A percentile compares a stretch with the other conserved stretches of the same genome.
Evolutionary conservation across 2,329 filamentous ascomycete genomes (phyloP).

Genomic region (Blastomyces silverae): DNA sequence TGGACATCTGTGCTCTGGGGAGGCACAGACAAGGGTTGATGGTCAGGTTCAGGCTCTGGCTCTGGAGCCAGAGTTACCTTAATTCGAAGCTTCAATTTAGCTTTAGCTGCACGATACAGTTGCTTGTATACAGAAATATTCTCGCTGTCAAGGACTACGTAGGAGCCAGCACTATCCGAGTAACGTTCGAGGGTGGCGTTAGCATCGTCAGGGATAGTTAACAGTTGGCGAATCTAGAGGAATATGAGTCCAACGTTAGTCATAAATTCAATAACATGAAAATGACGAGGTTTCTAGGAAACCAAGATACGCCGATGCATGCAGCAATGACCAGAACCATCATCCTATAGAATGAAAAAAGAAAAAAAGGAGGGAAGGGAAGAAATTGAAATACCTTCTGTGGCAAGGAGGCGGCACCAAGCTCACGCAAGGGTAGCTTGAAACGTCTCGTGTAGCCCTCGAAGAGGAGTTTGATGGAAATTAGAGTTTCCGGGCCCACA

Average conservation of each 20-base stretch:
- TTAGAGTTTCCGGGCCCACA: conserved; percentile 60
- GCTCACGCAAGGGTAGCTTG: conserved; percentile 82
- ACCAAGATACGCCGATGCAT: not conserved
- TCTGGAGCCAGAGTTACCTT: conserved; percentile 53
- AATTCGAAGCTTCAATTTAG: conserved; percentile 93
- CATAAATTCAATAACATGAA: not conserved
- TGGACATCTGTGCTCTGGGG: conserved; percentile 6
- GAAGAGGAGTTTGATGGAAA: conserved; percentile 79
- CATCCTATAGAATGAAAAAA: conserved; percentile 12
- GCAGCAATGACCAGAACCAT: not conserved
- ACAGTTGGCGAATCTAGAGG: conserved; percentile 60
- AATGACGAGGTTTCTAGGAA: conserved; percentile 10
- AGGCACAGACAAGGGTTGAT: not conserved
- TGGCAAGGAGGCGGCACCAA: conserved; percentile 66
- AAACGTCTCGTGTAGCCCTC: conserved; percentile 71
- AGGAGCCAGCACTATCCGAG: conserved; percentile 82
- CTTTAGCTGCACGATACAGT: conserved; percentile 91
- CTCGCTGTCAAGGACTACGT: conserved; percentile 67
- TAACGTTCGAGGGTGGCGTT: conserved; percentile 77
- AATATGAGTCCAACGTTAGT: conserved; percentile 16
- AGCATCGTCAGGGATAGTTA: conserved; percentile 57
- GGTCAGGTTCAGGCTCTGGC: conserved; percentile 20
- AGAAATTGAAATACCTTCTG: conserved; percentile 68
- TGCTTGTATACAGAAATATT: conserved; percentile 91
- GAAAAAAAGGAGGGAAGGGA: not conserved